Evolutionary conservation across 495 filamentous ascomycete genomes (phyloP), one percentile per base, ranked within the genome.

Genomic region (Trichoderma parareesei): DNA sequence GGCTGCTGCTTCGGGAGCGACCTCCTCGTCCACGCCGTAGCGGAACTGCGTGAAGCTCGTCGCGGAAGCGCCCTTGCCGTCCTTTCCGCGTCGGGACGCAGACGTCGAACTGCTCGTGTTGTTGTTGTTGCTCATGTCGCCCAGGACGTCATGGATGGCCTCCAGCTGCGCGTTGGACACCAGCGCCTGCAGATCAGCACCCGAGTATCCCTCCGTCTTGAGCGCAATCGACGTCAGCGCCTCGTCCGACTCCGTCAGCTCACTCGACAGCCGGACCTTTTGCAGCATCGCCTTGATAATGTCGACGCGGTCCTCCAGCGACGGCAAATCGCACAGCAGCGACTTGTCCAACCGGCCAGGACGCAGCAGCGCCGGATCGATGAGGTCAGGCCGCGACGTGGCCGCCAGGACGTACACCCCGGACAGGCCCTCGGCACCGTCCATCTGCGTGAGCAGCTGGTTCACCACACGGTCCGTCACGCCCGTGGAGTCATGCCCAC

Each of bases 381-480:
- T 98, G 6, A 98, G 72, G 74, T 98, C 95, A 0, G 94, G 94
- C 37, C 94, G 79, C 3, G 85, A 89, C 2, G 94, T 98, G 14
- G 94, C 94, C 38, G 94, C 94, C 4, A 98, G 85, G 2, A 98
- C 94, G 70, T 98, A 98, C 2, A 98, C 94, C 0, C 95, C 95
- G 0, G 87, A 90, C 5, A 98, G 76, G 18, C 95, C 94, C 72
- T 98, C 95, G 2, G 95, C 95, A 71, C 94, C 94, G 71, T 98
- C 94, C 95, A 98, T 98, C 75, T 97, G 95, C 5, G 94, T 98
- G 9, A 98, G 80, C 57, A 98, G 85, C 78, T 98, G 95, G 72
- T 98, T 98, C 68, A 98, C 94, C 2, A 98, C 94, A n/a, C 94
- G 86, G 73, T 98, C 95, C 0, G 95, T 98, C 38, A 98, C 94